phyloP scores from a whole-genome alignment of 768 basidiomycete species.

The Boletus sp. region DNA sequence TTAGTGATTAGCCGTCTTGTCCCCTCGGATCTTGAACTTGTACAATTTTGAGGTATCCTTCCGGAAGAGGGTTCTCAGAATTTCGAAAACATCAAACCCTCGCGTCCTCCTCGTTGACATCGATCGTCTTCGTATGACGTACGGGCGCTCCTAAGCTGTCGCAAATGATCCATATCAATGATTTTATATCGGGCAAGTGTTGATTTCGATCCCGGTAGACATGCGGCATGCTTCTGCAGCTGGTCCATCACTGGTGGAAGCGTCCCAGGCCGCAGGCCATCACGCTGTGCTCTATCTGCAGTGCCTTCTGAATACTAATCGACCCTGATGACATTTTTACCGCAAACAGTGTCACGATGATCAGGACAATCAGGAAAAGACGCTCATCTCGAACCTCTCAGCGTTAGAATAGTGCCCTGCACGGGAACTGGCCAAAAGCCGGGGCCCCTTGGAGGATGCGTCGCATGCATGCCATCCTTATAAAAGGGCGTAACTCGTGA shows the following conservation, averaged over 20 bases:
- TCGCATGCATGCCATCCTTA: conserved; percentile 4
- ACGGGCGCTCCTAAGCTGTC: background rate
- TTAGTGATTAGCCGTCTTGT: background rate
- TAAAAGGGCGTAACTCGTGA: background rate
- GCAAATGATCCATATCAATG: background rate
- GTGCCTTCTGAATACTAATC: background rate
- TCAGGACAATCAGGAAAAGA: background rate
- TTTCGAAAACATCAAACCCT: background rate
- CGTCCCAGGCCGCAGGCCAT: background rate
- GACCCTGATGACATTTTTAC: background rate
- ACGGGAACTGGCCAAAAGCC: conserved; percentile 3
- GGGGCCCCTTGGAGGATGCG: background rate
- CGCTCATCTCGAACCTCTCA: conserved; percentile 5
- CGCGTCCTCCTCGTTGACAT: conserved; percentile 10
- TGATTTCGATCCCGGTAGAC: background rate
- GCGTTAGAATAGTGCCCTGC: conserved; percentile 3
- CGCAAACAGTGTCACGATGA: background rate
- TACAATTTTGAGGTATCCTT: background rate
- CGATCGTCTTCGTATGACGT: background rate
- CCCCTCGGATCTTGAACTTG: too few relatives aligned
- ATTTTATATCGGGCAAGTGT: background rate
- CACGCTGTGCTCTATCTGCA: background rate
- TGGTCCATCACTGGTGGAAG: background rate
- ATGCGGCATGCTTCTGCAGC: background rate
- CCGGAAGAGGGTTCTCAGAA: too few relatives aligned